phyloP scores from a whole-genome alignment of 805 yeast species.

The Millerozyma acaciae region DNA sequence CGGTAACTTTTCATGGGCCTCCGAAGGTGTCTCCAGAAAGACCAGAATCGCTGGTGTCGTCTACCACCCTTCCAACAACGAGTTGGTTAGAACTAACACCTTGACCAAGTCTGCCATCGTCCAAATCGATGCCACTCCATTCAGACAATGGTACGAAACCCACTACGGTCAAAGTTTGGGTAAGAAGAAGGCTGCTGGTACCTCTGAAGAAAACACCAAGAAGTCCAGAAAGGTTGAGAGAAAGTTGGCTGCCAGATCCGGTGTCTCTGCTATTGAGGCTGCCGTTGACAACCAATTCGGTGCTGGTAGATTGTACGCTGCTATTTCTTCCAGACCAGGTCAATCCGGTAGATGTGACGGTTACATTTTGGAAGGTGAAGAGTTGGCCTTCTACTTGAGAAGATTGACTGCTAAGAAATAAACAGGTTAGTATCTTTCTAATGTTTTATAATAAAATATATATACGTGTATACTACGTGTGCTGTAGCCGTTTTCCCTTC shows the following conservation, averaged over 20 bases:
- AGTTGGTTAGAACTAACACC: slow-evolving; percentile 99
- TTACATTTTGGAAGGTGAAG: slow-evolving; percentile 99
- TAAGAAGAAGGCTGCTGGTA: slow-evolving; percentile 63
- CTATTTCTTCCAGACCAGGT: slow-evolving; percentile 99
- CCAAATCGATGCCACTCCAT: slow-evolving; percentile 99
- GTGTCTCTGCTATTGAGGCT: slow-evolving; percentile 76
- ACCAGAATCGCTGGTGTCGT: slow-evolving; percentile 97
- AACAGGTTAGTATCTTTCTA: slow-evolving; percentile 17
- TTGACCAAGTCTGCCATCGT: slow-evolving; percentile 98
- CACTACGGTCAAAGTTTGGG: slow-evolving; percentile 95
- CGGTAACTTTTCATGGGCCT: slow-evolving; percentile 99
- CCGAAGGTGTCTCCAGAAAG: slow-evolving; percentile 98
- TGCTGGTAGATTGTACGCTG: slow-evolving; percentile 98
- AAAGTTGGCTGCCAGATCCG: slow-evolving; percentile 92
- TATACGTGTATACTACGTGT: slow-evolving; percentile 10
- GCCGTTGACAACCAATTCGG: slow-evolving; percentile 95
- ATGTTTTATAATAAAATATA: slow-evolving; percentile 8
- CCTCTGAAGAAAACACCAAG: slow-evolving; percentile 58
- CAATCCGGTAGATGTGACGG: slow-evolving; percentile 99
- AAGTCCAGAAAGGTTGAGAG: slow-evolving; percentile 79
- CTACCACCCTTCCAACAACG: slow-evolving; percentile 99
- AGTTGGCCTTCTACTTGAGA: slow-evolving; percentile 99
- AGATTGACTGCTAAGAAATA: slow-evolving; percentile 99
- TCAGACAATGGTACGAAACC: slow-evolving; percentile 98
- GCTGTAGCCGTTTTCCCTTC: no score